Percentiles rank a stretch among this genome's conserved stretches.
Evolutionary conservation across 306 rosid genomes (phyloP).

Genomic region (Calophaca sinica): DNA sequence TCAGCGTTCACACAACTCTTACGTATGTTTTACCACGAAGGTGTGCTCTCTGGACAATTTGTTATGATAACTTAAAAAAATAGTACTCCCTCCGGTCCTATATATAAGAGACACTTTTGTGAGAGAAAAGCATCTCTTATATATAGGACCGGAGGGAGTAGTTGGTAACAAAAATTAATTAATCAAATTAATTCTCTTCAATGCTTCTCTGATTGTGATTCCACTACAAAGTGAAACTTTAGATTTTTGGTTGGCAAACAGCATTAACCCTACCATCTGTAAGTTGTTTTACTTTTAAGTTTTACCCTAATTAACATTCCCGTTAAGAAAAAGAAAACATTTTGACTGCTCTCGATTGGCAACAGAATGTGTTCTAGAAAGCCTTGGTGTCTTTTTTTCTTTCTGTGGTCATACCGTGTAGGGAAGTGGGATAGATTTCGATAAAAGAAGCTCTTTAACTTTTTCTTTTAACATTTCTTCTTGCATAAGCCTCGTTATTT

Average conservation of each 20-base stretch:
- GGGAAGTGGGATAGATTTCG: slow-evolving; percentile 46
- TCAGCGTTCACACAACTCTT: no score
- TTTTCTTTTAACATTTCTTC: slow-evolving; percentile 58
- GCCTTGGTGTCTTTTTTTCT: slow-evolving; percentile 39
- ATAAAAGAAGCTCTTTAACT: slow-evolving; percentile 47
- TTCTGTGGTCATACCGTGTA: slow-evolving; percentile 34
- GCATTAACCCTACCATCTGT: slow-evolving; percentile 19
- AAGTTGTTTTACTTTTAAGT: neutral
- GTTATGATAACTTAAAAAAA: slow-evolving; percentile 11
- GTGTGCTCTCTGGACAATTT: no score
- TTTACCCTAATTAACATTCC: slow-evolving; percentile 9
- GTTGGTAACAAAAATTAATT: neutral
- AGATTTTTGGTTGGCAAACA: slow-evolving; percentile 6
- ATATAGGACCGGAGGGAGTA: no score
- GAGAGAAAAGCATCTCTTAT: no score
- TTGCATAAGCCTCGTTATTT: slow-evolving; percentile 50
- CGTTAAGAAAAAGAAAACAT: slow-evolving; percentile 40
- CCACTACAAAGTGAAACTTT: slow-evolving; percentile 27
- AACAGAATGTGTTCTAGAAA: slow-evolving; percentile 44
- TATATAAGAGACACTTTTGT: no score
- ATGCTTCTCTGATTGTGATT: slow-evolving; percentile 53
- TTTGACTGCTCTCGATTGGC: slow-evolving; percentile 26
- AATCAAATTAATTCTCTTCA: slow-evolving; percentile 1
- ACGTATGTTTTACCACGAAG: no score
- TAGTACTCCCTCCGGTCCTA: no score